Base-by-base conservation (phyloP, 2,329 filamentous ascomycete species). In the Pestalotiopsis sp. region DNA sequence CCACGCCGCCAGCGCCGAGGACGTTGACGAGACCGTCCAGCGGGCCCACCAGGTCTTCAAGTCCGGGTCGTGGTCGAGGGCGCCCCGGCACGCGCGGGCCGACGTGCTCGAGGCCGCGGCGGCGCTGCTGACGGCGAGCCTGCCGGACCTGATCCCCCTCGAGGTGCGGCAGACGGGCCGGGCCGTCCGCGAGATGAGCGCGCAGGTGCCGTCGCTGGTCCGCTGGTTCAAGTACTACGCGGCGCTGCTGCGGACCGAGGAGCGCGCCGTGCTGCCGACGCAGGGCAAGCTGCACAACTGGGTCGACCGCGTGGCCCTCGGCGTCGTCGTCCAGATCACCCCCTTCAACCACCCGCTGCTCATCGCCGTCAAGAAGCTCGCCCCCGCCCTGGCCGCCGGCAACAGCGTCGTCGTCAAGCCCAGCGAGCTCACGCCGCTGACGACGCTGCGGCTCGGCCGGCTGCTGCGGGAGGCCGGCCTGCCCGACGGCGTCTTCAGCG, bases 181-280 rank as follows among this genome's bases (percentile, higher is more conserved):
- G 0, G 88, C 88, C 0, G 82, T 91, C 36, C 88, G 91, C 31
- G 91, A 93, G 77, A 92, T 93, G 90, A 84, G 85, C 63, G 90
- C 91, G 1, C 91, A 93, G 76, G 87, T 91, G 4, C 87, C 88
- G 0, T 88, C 87, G 0, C 82, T 93, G 0, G 85, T 89, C 1
- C 87, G 88, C 58, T 93, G 91, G 91, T 89, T 93, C 79, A 88
- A 87, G 69, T 93, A 93, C 80, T 93, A 91, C 74, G 90, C 90
- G 1, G 84, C 90, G 0, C 76, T 92, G 1, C 84, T 92, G 39
- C 87, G 91, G n/a, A 90, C 88, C 1, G 89, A 92, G 74, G 89
- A 92, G 78, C 86, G 89, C 2, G 80, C 88, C 1, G 87, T 93
- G 0, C 83, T 92, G 1, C 91, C 91, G 0, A 92, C 91, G 2